These are phyloP conservation scores for Alternaria arborescens DNA, from an alignment of 2,329 filamentous ascomycete genomes.

Conservation along the genomic window DNA sequence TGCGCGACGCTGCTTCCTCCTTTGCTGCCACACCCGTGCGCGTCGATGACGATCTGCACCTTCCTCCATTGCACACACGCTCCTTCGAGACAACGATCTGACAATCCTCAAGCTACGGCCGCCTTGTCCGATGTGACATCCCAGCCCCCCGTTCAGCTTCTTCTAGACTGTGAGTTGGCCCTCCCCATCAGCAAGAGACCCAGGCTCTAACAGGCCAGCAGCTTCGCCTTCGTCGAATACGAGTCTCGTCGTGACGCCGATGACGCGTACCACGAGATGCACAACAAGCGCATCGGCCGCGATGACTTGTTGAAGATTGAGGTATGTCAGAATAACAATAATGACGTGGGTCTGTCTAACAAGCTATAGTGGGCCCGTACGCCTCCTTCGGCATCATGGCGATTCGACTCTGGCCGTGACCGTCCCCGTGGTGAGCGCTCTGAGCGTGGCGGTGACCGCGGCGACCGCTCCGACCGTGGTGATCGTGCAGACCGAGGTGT, in stretches of 20 bases:
- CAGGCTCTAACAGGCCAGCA: slow-evolving; percentile 57
- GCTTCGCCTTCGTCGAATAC: slow-evolving; percentile 99
- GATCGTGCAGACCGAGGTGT: slow-evolving; percentile 76
- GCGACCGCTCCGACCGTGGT: slow-evolving; percentile 68
- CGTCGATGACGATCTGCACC: slow-evolving; percentile 4
- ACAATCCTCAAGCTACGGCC: slow-evolving; percentile 80
- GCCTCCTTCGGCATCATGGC: slow-evolving; percentile 96
- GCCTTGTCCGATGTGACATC: slow-evolving; percentile 97
- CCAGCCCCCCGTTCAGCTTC: slow-evolving; percentile 92
- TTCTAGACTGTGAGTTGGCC: slow-evolving; percentile 86
- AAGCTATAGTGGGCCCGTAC: slow-evolving; percentile 90
- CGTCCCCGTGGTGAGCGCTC: slow-evolving; percentile 54
- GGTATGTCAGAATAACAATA: slow-evolving; percentile 60
- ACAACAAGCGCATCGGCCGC: slow-evolving; percentile 96
- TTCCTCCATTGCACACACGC: slow-evolving; percentile 25
- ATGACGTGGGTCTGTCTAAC: slow-evolving; percentile 27
- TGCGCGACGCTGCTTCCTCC: slow-evolving; percentile 26
- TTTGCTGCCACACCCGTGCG: slow-evolving; percentile 24
- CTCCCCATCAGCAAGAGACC: background rate
- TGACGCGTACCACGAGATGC: slow-evolving; percentile 99
- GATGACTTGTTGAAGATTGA: slow-evolving; percentile 98
- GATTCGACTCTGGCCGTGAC: slow-evolving; percentile 82
- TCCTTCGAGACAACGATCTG: slow-evolving; percentile 49
- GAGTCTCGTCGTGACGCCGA: slow-evolving; percentile 98
- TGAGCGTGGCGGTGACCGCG: slow-evolving; percentile 70